These are phyloP conservation scores for Zasmidium cellare DNA, from an alignment of 2,329 filamentous ascomycete species.

Conservation along the genomic window DNA sequence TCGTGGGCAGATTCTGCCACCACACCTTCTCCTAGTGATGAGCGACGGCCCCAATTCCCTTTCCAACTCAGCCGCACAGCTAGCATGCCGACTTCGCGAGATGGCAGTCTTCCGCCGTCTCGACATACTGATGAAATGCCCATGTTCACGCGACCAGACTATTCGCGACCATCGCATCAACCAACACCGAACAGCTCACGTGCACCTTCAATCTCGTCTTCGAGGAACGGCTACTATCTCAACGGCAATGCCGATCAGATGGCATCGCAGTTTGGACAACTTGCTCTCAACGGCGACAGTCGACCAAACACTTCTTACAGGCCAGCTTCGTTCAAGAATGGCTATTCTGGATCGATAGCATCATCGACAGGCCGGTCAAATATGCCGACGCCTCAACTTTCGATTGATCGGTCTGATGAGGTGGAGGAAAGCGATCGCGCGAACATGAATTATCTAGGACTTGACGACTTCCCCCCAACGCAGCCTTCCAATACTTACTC, in stretches of 20 bases:
- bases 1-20: conserved; percentile 21
- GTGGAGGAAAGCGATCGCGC: conserved; percentile 21
- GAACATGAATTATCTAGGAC: conserved; percentile 35
- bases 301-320: conserved; percentile 20
- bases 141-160: conserved; percentile 29
- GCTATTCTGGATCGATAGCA: background rate
- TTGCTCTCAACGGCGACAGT: conserved; percentile 18
- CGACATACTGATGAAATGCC: conserved; percentile 48
- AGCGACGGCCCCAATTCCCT: conserved; percentile 40
- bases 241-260: conserved; percentile 41
- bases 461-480: conserved; percentile 33
- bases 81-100: conserved; percentile 52
- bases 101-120: conserved; percentile 58
- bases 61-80: conserved; percentile 47
- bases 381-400: background rate
- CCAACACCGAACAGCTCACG: conserved; percentile 26
- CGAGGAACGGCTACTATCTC: conserved; percentile 45
- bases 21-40: conserved; percentile 44
- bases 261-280: conserved; percentile 35
- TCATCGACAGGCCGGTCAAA: background rate
- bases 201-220: conserved; percentile 50
- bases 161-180: conserved; percentile 20
- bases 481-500: conserved; percentile 24
- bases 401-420: conserved; percentile 13
- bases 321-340: background rate